Base-by-base conservation (phyloP, 129 eudicot genomes). In the Artemisia argyi region DNA sequence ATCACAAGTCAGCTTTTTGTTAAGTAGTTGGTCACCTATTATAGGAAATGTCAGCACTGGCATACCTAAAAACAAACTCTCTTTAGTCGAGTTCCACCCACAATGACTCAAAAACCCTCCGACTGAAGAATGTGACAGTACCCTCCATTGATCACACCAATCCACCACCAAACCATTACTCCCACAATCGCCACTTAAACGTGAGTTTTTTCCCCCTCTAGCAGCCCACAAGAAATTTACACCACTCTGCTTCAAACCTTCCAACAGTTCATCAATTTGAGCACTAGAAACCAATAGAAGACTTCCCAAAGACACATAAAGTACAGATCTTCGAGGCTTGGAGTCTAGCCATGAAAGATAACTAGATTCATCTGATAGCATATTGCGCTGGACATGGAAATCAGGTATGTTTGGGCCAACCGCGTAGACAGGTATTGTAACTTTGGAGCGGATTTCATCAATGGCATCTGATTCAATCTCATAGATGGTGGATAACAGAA, bases 281-380 rank as follows among this genome's bases (percentile, higher is more conserved):
- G 76, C 78, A 19, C 77, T 61, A 17, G 87, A 78, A 20, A 73
- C 83, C 7, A 85, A 73, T 6, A 79, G 69, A 62, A 54, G 81
- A 73, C 92, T 87, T 54, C 92, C 92, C 54, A 79, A 20, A 6
- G 87, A 79, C 16, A 84, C 51, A 50, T 87, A 87, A 14, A 87
- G 47, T 0, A 84, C 85, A 3, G 83, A 72, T 20, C 22, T 63
- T 16, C 47, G 72, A 30, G 81, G 80, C 52, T 86, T 79, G 10
- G 92, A 72, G 76, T 83, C 76, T 46, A 86, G 61, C 88, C 92
- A 86, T 50, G 77, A 49, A 57, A 72, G 57, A 35, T 78, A 83
- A 63, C 14, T 44, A 13, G 17, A 49, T 3, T 63, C 65, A 39
- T 42, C 12, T 11, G 26, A 46, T 0, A 68, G 47, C 22, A 61